Percentiles rank a stretch among this genome's conserved stretches.
These are phyloP conservation scores for Plasmodium malariae DNA, from an alignment of 169 alveolate genomes.

Conservation along the genomic window DNA sequence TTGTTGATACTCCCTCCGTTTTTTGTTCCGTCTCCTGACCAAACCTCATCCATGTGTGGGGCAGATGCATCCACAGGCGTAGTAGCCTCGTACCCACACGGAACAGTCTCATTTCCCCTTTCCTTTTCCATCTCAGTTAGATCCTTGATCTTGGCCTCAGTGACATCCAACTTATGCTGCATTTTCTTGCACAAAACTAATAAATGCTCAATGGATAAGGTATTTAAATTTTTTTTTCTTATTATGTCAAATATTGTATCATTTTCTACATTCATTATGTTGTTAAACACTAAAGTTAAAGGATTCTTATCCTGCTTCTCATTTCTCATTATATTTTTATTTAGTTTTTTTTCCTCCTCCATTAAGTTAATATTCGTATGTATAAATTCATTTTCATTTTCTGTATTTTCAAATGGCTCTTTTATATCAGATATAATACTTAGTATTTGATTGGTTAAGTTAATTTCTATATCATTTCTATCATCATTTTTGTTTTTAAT, in stretches of 20 bases:
- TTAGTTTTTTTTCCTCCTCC: background rate
- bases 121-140: constrained; percentile 57
- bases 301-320: constrained; percentile 17
- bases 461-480: constrained; percentile 40
- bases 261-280: constrained; percentile 62
- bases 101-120: background rate
- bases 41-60: background rate
- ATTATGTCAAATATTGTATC: constrained; percentile 64
- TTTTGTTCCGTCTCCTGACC: too few relatives aligned
- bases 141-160: constrained; percentile 64
- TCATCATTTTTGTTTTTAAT: constrained; percentile 33
- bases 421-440: constrained; percentile 63
- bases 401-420: constrained; percentile 70
- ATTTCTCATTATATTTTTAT: background rate
- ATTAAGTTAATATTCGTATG: constrained; percentile 1
- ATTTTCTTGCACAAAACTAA: constrained; percentile 41
- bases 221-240: constrained; percentile 47
- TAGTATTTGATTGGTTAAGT: constrained; percentile 46
- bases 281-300: constrained; percentile 7
- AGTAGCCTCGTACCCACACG: background rate
- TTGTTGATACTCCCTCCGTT: background rate
- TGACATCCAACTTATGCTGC: constrained; percentile 76
- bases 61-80: background rate
- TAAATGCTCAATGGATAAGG: constrained; percentile 52
- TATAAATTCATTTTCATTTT: constrained; percentile 15